Evolutionary conservation across 441 rosid genomes (phyloP).

Genomic region (Sinapis alba): DNA sequence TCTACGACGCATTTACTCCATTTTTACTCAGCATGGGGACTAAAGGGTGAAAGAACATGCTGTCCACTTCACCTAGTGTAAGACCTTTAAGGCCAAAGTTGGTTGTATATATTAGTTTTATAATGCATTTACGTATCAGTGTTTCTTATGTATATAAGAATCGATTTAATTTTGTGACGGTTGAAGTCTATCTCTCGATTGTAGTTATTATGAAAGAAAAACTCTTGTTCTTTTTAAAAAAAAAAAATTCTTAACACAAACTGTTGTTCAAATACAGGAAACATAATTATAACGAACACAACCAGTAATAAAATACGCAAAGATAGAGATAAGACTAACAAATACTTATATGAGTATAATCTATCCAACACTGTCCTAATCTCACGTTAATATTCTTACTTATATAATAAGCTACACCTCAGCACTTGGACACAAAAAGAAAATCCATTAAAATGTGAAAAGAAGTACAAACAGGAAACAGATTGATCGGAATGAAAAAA

Average conservation of each 20-base stretch:
- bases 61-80: slow-evolving; percentile 6
- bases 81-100: slow-evolving; percentile 13
- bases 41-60: neutral
- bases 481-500: slow-evolving; percentile 29
- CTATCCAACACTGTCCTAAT: neutral
- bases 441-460: slow-evolving; percentile 23
- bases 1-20: neutral
- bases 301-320: neutral
- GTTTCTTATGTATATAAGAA: neutral
- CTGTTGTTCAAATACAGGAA: neutral
- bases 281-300: neutral
- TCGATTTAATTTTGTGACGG: neutral
- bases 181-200: neutral
- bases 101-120: neutral
- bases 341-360: neutral
- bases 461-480: slow-evolving; percentile 21
- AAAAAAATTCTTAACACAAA: too few relatives aligned
- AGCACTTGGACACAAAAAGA: neutral
- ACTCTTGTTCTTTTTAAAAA: neutral
- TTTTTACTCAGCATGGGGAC: neutral
- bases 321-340: neutral
- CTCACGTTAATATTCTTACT: slow-evolving; percentile 6
- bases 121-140: neutral
- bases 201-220: neutral
- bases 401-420: neutral